Percentiles rank a stretch among this genome's conserved stretches.
phyloP scores from a whole-genome alignment of 2,329 filamentous ascomycete genomes.

The Epichloe gansuensis region DNA sequence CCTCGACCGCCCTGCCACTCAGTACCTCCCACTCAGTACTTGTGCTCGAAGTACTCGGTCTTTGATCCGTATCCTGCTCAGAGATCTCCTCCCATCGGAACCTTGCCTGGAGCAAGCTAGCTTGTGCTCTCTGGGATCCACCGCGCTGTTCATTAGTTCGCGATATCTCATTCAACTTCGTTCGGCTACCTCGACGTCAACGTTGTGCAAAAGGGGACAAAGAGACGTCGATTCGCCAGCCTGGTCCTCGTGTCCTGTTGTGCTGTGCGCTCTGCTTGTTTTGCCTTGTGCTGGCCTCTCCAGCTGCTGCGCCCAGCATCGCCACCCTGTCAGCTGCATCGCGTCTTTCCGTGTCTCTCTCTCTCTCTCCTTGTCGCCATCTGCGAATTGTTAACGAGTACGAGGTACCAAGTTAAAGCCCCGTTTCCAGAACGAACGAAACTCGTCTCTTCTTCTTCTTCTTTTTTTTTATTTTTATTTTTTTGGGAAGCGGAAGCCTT shows the following conservation, averaged over 20 bases:
- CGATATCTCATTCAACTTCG: background rate
- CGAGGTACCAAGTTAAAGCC: too few relatives aligned
- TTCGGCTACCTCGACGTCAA: slow-evolving; percentile 3
- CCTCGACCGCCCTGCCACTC: slow-evolving; percentile 19
- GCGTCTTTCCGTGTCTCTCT: background rate
- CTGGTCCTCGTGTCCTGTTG: slow-evolving; percentile 1
- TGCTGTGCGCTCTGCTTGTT: background rate
- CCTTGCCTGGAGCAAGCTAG: slow-evolving; percentile 8
- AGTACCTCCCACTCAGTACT: slow-evolving; percentile 22
- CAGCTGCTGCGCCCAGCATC: background rate
- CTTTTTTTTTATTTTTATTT: background rate
- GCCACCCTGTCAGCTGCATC: background rate
- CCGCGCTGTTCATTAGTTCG: background rate
- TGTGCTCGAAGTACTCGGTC: slow-evolving; percentile 25
- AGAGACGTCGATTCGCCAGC: background rate
- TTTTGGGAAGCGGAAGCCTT: too few relatives aligned
- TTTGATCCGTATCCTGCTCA: slow-evolving; percentile 9
- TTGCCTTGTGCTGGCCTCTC: background rate
- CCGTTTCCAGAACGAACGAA: too few relatives aligned
- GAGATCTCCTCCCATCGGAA: slow-evolving; percentile 11
- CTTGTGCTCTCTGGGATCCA: slow-evolving; percentile 7
- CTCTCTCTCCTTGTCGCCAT: too few relatives aligned
- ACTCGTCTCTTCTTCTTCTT: background rate
- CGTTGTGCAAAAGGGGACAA: slow-evolving; percentile 4
- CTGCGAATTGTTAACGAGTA: too few relatives aligned